Conservation (phyloP, 2,329 filamentous ascomycete species). For the Aspergillus neotritici region DNA sequence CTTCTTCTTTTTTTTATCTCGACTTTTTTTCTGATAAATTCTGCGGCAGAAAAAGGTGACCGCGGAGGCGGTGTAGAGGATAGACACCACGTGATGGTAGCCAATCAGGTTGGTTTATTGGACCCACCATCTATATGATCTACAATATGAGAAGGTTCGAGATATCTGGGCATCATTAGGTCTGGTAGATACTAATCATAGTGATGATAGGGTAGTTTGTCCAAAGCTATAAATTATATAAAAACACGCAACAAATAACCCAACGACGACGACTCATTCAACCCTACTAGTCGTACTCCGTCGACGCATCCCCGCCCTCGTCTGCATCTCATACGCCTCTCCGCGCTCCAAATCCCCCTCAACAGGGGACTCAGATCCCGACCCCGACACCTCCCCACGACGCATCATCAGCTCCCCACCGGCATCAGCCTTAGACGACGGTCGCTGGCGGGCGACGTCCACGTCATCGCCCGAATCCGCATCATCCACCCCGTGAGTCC, state of each 20-base stretch:
- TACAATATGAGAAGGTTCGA: no score
- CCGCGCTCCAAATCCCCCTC: slow-evolving; percentile 40
- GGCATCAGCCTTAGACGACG: slow-evolving; percentile 5
- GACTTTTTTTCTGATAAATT: slow-evolving; percentile 23
- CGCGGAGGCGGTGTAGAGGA: slow-evolving; percentile 21
- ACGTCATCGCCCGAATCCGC: slow-evolving; percentile 8
- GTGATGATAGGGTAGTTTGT: no score
- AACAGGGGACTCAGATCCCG: slow-evolving; percentile 24
- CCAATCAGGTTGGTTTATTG: neutral
- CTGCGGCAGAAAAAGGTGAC: slow-evolving; percentile 31
- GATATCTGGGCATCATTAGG: no score
- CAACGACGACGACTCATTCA: slow-evolving; percentile 12
- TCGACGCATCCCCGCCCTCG: slow-evolving; percentile 22
- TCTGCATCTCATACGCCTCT: slow-evolving; percentile 34
- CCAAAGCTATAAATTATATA: neutral
- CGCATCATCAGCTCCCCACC: slow-evolving; percentile 16
- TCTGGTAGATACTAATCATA: no score
- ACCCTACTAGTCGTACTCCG: slow-evolving; percentile 24
- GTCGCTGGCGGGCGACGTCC: neutral
- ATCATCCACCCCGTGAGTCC: slow-evolving; percentile 49
- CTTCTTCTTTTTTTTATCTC: slow-evolving; percentile 11
- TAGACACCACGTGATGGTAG: slow-evolving; percentile 8
- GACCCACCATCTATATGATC: no score
- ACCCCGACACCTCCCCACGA: slow-evolving; percentile 12
- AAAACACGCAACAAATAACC: no score